Evolutionary conservation across 2,329 filamentous ascomycete genomes (phyloP).

Genomic region (Phoma sp.): DNA sequence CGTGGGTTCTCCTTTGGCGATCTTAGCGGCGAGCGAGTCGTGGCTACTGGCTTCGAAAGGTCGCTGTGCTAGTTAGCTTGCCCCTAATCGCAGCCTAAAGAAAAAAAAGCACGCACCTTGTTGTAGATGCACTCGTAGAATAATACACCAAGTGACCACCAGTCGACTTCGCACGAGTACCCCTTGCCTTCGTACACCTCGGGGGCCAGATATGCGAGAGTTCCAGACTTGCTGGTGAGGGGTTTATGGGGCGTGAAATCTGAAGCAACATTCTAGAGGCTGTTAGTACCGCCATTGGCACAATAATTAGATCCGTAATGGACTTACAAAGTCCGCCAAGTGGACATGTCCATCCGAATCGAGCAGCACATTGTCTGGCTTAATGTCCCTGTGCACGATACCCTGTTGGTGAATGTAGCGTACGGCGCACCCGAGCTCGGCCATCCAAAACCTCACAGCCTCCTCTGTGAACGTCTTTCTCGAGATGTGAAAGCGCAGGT

Average conservation of each 20-base stretch:
- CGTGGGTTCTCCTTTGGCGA: slow-evolving; percentile 80
- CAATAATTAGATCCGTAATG: no score
- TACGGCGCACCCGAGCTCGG: slow-evolving; percentile 89
- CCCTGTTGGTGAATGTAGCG: slow-evolving; percentile 56
- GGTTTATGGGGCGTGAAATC: slow-evolving; percentile 83
- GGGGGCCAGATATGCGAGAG: slow-evolving; percentile 90
- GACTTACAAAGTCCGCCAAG: slow-evolving; percentile 90
- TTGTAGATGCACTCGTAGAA: slow-evolving; percentile 99
- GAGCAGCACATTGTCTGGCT: slow-evolving; percentile 51
- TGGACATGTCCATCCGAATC: slow-evolving; percentile 74
- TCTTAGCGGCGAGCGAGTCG: slow-evolving; percentile 77
- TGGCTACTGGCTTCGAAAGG: slow-evolving; percentile 93
- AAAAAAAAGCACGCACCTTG: slow-evolving; percentile 66
- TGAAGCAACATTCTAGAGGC: slow-evolving; percentile 85
- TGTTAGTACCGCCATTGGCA: slow-evolving; percentile 42
- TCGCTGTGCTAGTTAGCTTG: slow-evolving; percentile 60
- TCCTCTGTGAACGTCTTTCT: slow-evolving; percentile 98
- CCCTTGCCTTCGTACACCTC: slow-evolving; percentile 92
- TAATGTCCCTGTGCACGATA: slow-evolving; percentile 52
- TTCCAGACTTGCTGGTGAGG: slow-evolving; percentile 94
- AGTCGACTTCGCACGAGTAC: slow-evolving; percentile 90
- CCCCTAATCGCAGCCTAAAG: not conserved
- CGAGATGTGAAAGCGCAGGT: slow-evolving; percentile 96
- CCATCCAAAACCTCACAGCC: slow-evolving; percentile 95
- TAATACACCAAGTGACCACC: slow-evolving; percentile 98